Conservation (phyloP, 2,329 filamentous ascomycete genomes). For the Aspergillus unguis region DNA sequence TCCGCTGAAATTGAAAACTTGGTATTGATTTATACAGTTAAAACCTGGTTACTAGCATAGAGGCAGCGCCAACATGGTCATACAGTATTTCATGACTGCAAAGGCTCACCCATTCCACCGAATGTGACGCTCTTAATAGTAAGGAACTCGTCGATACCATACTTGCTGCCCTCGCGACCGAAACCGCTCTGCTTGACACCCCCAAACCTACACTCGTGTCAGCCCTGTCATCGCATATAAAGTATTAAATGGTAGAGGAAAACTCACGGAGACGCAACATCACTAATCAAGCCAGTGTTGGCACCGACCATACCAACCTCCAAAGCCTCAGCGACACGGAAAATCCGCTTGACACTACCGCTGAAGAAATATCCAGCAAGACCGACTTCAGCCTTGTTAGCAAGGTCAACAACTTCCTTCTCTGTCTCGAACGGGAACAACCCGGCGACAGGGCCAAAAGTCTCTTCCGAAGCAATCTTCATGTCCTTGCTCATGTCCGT, state of each 20-base stretch:
- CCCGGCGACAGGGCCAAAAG: conserved; percentile 89
- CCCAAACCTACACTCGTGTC: conserved; percentile 56
- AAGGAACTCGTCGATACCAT: conserved; percentile 74
- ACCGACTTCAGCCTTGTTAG: conserved; percentile 80
- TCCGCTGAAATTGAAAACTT: too few relatives aligned
- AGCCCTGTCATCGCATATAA: conserved; percentile 9
- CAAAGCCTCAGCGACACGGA: conserved; percentile 58
- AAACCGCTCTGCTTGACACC: conserved; percentile 82
- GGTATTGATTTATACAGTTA: not conserved
- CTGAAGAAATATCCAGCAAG: conserved; percentile 94
- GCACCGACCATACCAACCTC: conserved; percentile 56
- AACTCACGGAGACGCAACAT: conserved; percentile 49
- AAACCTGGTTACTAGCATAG: not conserved
- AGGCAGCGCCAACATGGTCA: not conserved
- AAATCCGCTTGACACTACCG: conserved; percentile 56
- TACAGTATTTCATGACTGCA: conserved; percentile 45
- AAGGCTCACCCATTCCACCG: conserved; percentile 59
- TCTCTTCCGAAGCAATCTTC: conserved; percentile 83
- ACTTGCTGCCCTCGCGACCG: conserved; percentile 72
- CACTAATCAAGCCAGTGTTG: conserved; percentile 66
- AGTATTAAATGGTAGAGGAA: not conserved
- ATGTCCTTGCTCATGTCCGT: conserved; percentile 82
- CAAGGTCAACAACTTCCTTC: conserved; percentile 78
- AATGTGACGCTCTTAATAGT: conserved; percentile 67
- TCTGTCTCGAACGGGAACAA: conserved; percentile 87